Evolutionary conservation across 495 filamentous ascomycete genomes (phyloP).

Genomic region (Neurospora sp.): DNA sequence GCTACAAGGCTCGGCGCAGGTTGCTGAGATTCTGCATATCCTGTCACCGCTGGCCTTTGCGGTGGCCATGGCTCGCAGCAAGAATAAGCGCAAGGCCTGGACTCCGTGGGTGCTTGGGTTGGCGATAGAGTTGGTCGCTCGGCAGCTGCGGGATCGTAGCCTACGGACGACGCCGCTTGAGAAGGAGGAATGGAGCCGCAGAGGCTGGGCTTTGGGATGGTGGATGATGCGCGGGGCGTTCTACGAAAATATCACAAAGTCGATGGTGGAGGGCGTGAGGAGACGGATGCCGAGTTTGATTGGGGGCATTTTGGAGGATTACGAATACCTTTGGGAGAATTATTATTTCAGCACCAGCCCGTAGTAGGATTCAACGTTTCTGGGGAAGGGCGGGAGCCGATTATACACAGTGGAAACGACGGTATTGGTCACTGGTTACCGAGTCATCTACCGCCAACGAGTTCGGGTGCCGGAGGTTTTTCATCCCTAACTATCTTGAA

Average conservation of each 20-base stretch:
- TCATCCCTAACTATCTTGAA: neutral
- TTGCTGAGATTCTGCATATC: conserved; percentile 85
- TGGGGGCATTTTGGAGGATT: conserved; percentile 79
- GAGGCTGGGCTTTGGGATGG: conserved; percentile 87
- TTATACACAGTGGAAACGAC: neutral
- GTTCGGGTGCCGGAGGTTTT: neutral
- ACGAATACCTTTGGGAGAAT: conserved; percentile 95
- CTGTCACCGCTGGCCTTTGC: conserved; percentile 84
- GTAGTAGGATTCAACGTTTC: conserved; percentile 9
- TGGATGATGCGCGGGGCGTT: conserved; percentile 93
- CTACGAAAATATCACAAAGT: conserved; percentile 89
- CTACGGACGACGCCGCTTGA: conserved; percentile 74
- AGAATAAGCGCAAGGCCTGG: conserved; percentile 57
- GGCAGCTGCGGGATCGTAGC: conserved; percentile 68
- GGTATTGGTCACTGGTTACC: neutral
- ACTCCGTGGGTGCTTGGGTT: conserved; percentile 84
- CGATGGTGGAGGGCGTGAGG: conserved; percentile 58
- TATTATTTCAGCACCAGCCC: conserved; percentile 69
- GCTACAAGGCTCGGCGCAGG: conserved; percentile 57
- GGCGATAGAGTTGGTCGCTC: conserved; percentile 74
- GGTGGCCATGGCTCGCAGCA: conserved; percentile 61
- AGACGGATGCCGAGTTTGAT: conserved; percentile 68
- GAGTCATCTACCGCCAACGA: neutral
- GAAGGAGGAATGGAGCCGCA: conserved; percentile 71
- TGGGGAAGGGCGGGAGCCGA: neutral